A percentile compares a stretch with the other conserved stretches of the same genome.
Evolutionary conservation across 148 eudicot genomes (phyloP).

Genomic region (Gaultheria prostrata): DNA sequence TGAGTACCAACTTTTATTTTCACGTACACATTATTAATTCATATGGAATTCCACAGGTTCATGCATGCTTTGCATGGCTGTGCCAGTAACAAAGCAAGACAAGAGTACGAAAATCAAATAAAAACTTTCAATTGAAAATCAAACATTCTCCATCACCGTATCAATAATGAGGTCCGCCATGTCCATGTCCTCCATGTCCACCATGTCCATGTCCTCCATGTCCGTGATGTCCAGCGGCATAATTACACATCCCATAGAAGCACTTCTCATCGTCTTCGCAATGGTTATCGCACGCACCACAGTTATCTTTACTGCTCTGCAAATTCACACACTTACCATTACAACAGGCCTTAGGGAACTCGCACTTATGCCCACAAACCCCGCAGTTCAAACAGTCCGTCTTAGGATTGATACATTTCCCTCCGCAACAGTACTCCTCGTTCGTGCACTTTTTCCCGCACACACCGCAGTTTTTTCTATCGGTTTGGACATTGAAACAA

Average conservation of each 20-base stretch:
- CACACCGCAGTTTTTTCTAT: too few species aligned
- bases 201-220: too few species aligned
- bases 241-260: conserved; percentile 10
- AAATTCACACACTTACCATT: conserved; percentile 11
- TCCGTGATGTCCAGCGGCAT: neutral
- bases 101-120: neutral
- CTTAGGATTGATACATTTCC: neutral
- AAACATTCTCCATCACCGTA: too few species aligned
- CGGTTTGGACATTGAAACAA: neutral
- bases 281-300: neutral
- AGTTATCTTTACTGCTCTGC: neutral
- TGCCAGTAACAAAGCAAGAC: neutral
- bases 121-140: neutral
- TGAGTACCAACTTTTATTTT: neutral
- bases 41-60: neutral
- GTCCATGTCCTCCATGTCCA: too few species aligned
- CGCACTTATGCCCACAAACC: conserved; percentile 1
- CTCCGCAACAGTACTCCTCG: too few species aligned
- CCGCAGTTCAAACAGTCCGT: conserved; percentile 11
- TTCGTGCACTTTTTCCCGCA: too few species aligned
- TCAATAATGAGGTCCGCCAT: too few species aligned
- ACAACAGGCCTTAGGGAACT: neutral
- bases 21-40: neutral
- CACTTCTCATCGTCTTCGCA: neutral
- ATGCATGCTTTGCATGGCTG: neutral